Percentiles rank a stretch among this genome's conserved stretches.
phyloP scores from a whole-genome alignment of 2,329 filamentous ascomycete genomes.

The Claviceps cyperi region DNA sequence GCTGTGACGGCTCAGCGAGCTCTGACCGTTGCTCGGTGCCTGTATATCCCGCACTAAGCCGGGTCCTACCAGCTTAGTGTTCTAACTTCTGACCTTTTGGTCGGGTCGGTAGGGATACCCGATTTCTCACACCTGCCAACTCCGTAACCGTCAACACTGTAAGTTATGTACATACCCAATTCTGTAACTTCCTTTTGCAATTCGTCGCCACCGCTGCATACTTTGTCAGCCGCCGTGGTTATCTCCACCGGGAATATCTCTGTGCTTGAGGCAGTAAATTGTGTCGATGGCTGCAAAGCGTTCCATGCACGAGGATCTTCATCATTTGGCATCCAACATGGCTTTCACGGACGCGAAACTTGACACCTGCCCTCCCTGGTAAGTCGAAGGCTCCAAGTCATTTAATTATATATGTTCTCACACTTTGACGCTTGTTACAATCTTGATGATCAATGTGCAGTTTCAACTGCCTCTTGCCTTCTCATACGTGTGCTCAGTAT shows the following conservation, averaged over 20 bases:
- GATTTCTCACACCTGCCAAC: too few relatives aligned
- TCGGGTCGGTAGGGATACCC: too few relatives aligned
- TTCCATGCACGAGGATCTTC: conserved; percentile 46
- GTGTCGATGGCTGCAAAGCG: conserved; percentile 27
- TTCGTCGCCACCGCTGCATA: conserved; percentile 6
- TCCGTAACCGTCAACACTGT: too few relatives aligned
- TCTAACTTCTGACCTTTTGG: too few relatives aligned
- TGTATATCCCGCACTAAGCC: too few relatives aligned
- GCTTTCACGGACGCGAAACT: conserved; percentile 60
- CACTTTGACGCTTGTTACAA: conserved; percentile 13
- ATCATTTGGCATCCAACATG: conserved; percentile 50
- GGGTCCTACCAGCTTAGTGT: too few relatives aligned
- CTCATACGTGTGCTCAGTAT: conserved; percentile 83
- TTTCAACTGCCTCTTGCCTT: conserved; percentile 95
- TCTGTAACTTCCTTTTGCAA: background rate
- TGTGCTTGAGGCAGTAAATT: conserved; percentile 23
- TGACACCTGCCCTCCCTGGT: conserved; percentile 67
- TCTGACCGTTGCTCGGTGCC: too few relatives aligned
- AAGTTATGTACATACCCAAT: too few relatives aligned
- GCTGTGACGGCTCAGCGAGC: too few relatives aligned
- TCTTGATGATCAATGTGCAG: conserved; percentile 27
- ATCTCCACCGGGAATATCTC: conserved; percentile 22
- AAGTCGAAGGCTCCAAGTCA: conserved; percentile 10
- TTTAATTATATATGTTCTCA: conserved; percentile 1
- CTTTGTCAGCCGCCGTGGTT: conserved; percentile 23